phyloP scores from a whole-genome alignment of 2,329 filamentous ascomycete species.

The Dactylonectria estremocensis region DNA sequence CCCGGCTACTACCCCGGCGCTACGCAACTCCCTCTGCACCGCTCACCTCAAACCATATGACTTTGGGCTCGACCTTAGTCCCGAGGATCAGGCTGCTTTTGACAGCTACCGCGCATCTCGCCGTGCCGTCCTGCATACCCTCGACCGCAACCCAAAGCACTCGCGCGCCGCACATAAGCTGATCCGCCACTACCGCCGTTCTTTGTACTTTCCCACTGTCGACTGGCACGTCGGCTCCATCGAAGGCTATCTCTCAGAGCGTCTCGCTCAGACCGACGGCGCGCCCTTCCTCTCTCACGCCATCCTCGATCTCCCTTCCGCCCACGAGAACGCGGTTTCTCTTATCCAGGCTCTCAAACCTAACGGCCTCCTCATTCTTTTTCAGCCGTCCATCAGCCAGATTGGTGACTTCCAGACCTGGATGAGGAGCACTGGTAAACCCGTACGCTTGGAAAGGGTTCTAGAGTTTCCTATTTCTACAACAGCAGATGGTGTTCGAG shows the following conservation, averaged over 20 bases:
- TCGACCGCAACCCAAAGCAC: slow-evolving; percentile 76
- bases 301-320: slow-evolving; percentile 80
- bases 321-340: slow-evolving; percentile 63
- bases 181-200: slow-evolving; percentile 77
- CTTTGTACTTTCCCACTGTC: slow-evolving; percentile 78
- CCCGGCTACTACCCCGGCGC: slow-evolving; percentile 61
- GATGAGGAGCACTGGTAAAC: slow-evolving; percentile 67
- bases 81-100: slow-evolving; percentile 54
- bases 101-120: slow-evolving; percentile 66
- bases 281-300: slow-evolving; percentile 79
- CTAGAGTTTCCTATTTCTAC: slow-evolving; percentile 68
- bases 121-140: slow-evolving; percentile 80
- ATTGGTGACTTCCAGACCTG: slow-evolving; percentile 72
- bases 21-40: slow-evolving; percentile 53
- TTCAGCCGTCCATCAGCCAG: slow-evolving; percentile 85
- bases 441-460: slow-evolving; percentile 69
- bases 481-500: slow-evolving; percentile 59
- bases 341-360: slow-evolving; percentile 72
- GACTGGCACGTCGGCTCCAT: slow-evolving; percentile 82
- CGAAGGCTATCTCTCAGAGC: slow-evolving; percentile 71
- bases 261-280: slow-evolving; percentile 59
- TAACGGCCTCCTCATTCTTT: slow-evolving; percentile 78
- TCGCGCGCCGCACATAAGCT: slow-evolving; percentile 75
- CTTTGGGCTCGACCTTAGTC: slow-evolving; percentile 47
- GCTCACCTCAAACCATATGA: slow-evolving; percentile 41